phyloP scores from a whole-genome alignment of 768 basidiomycete species.

The Auriscalpium vulgare region DNA sequence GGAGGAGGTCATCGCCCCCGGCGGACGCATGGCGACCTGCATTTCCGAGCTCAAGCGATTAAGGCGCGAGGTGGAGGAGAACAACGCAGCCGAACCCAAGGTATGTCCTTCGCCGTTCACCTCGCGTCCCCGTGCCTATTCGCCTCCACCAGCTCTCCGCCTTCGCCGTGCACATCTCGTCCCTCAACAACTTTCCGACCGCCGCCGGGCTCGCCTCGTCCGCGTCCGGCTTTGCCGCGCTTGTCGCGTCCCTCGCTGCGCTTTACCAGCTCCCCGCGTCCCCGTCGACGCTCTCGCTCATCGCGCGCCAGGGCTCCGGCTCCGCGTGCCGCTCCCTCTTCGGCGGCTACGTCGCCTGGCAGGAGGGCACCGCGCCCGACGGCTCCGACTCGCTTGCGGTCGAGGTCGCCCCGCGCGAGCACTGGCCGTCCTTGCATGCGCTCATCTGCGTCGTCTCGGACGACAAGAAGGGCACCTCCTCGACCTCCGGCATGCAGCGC shows the following conservation, averaged over 20 bases:
- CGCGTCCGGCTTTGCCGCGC: conserved; percentile 93
- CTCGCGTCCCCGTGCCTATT: conserved; percentile 7
- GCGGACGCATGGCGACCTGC: conserved; percentile 75
- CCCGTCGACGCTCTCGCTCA: conserved; percentile 79
- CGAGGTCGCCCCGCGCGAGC: conserved; percentile 71
- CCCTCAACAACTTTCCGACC: conserved; percentile 98
- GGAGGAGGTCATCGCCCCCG: conserved; percentile 81
- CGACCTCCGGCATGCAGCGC: conserved; percentile 95
- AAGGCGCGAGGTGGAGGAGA: conserved; percentile 67
- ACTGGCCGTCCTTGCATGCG: conserved; percentile 96
- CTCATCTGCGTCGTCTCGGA: conserved; percentile 96
- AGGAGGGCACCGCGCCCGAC: conserved; percentile 55
- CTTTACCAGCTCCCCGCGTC: conserved; percentile 78
- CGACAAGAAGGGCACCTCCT: conserved; percentile 92
- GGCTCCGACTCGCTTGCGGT: conserved; percentile 86
- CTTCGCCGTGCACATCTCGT: conserved; percentile 79
- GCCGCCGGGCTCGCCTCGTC: conserved; percentile 97
- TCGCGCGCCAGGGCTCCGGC: conserved; percentile 95
- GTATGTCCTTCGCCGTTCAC: conserved; percentile 27
- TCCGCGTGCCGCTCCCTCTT: conserved; percentile 97
- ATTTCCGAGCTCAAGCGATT: conserved; percentile 80
- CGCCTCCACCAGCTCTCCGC: conserved; percentile 46
- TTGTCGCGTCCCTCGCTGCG: conserved; percentile 80
- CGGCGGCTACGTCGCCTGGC: conserved; percentile 96
- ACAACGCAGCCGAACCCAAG: conserved; percentile 55